phyloP scores from a whole-genome alignment of 2,329 filamentous ascomycete genomes.

The Penicillium sp. region DNA sequence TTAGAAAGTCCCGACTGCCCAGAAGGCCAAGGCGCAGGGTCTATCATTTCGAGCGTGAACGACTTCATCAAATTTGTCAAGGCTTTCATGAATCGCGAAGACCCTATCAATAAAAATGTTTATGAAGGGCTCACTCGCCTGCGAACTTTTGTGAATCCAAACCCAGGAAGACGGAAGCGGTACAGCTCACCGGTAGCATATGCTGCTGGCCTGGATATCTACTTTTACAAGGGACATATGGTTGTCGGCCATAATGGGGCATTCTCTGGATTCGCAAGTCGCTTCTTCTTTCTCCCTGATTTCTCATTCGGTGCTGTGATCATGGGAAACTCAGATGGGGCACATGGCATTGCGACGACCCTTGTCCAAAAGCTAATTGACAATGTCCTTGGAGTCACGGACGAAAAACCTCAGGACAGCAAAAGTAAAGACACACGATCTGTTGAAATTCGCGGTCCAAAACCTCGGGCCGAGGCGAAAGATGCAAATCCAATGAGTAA shows the following conservation, averaged over 20 bases:
- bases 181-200: slow-evolving; percentile 20
- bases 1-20: slow-evolving; percentile 23
- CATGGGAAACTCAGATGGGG: slow-evolving; percentile 22
- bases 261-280: slow-evolving; percentile 22
- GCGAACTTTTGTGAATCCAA: slow-evolving; percentile 19
- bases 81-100: slow-evolving; percentile 23
- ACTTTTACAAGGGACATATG: slow-evolving; percentile 24
- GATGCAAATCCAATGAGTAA: background rate
- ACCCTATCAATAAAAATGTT: slow-evolving; percentile 19
- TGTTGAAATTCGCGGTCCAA: background rate
- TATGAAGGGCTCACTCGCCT: slow-evolving; percentile 20
- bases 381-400: slow-evolving; percentile 13
- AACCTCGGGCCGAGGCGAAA: background rate
- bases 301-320: slow-evolving; percentile 25
- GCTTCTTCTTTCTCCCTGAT: slow-evolving; percentile 24
- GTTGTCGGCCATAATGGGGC: slow-evolving; percentile 26
- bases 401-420: background rate
- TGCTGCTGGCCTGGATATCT: slow-evolving; percentile 21
- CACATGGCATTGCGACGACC: slow-evolving; percentile 7
- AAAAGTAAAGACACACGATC: slow-evolving; percentile 1
- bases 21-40: slow-evolving; percentile 38
- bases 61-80: slow-evolving; percentile 28
- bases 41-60: slow-evolving; percentile 30
- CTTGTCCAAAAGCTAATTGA: slow-evolving; percentile 22
- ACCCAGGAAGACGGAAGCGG: slow-evolving; percentile 12